Evolutionary conservation across 2,329 filamentous ascomycete species (phyloP).

Genomic region (Neopestalotiopsis rosae): DNA sequence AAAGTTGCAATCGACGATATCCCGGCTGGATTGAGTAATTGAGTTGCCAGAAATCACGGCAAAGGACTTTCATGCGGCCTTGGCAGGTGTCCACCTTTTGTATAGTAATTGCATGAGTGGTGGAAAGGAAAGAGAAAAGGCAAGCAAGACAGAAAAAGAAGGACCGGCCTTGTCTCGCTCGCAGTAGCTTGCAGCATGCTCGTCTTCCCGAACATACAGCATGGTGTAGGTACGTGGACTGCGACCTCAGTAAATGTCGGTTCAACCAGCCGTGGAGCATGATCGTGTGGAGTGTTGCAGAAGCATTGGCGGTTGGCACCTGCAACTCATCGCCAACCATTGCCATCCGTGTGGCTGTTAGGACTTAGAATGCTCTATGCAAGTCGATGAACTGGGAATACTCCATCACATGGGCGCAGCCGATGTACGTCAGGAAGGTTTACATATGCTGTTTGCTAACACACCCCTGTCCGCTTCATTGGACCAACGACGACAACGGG

Average conservation of each 20-base stretch:
- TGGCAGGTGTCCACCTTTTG: background rate
- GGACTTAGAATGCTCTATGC: background rate
- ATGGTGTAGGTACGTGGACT: background rate
- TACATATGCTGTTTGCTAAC: background rate
- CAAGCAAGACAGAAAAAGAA: background rate
- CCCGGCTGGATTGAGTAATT: slow-evolving; percentile 6
- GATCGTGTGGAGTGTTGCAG: background rate
- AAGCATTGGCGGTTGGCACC: slow-evolving; percentile 1
- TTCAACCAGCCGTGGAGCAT: background rate
- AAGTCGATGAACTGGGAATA: background rate
- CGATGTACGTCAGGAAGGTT: background rate
- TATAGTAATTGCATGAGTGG: background rate
- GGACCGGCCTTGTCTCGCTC: background rate
- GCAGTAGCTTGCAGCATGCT: background rate
- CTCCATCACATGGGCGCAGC: background rate
- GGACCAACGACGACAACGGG: background rate
- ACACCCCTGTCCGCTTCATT: background rate
- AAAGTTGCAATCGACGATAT: background rate
- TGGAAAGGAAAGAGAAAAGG: background rate
- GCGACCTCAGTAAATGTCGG: background rate
- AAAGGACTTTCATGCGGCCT: background rate
- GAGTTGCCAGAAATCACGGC: background rate
- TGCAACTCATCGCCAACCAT: background rate
- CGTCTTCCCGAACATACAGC: background rate
- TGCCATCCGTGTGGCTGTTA: background rate